Evolutionary conservation across 129 eudicot species (phyloP).

Genomic region (Saussurea involucrata): DNA sequence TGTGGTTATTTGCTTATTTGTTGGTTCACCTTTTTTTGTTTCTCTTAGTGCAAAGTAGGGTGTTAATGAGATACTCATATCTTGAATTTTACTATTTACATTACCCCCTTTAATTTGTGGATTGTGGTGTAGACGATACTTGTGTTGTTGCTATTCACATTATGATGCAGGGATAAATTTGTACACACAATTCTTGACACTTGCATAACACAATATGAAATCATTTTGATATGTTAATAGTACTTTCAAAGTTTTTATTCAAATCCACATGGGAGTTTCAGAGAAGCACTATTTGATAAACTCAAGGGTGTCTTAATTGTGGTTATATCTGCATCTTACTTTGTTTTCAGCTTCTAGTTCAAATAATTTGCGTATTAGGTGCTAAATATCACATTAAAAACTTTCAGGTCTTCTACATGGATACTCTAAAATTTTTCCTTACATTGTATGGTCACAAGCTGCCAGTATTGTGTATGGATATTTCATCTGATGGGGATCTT

Average conservation of each 20-base stretch:
- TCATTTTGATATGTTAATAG: not conserved
- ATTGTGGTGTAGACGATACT: not conserved
- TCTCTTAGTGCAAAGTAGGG: not conserved
- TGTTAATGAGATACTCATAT: not conserved
- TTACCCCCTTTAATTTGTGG: not conserved
- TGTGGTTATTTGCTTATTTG: not conserved
- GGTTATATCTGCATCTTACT: not conserved
- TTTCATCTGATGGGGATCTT: slow-evolving; percentile 93
- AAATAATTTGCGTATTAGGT: not conserved
- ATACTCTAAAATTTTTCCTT: slow-evolving; percentile 69
- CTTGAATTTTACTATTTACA: not conserved
- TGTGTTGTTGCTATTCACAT: not conserved
- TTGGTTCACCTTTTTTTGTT: not conserved
- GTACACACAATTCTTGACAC: not conserved
- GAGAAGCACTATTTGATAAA: not conserved
- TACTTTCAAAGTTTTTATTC: not conserved
- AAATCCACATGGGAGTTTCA: not conserved
- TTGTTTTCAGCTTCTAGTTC: not conserved
- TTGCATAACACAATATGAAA: not conserved
- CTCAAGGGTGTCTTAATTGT: not conserved
- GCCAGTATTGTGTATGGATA: slow-evolving; percentile 94
- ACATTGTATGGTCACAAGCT: slow-evolving; percentile 88
- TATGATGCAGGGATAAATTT: not conserved
- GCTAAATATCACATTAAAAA: not conserved
- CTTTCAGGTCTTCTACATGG: slow-evolving; percentile 84